Evolutionary conservation across 805 yeast genomes (phyloP).

Genomic region (Ogataea methanolica): DNA sequence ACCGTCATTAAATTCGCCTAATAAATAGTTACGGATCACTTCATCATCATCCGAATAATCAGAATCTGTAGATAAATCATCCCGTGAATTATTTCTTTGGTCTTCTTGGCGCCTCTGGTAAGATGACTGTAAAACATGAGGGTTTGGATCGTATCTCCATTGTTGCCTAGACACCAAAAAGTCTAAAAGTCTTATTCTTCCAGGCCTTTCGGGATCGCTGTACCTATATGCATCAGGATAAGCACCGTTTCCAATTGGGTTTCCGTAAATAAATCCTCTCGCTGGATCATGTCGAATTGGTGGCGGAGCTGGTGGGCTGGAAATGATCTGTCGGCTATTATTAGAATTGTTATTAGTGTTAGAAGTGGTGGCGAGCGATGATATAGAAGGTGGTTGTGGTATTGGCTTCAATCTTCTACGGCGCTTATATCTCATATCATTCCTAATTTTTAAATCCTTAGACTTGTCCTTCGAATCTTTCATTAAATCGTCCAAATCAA

Average conservation of each 20-base stretch:
- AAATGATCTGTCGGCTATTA: background rate
- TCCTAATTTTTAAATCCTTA: constrained; percentile 17
- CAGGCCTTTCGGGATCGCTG: constrained; percentile 15
- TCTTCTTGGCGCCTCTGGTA: background rate
- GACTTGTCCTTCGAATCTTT: constrained; percentile 10
- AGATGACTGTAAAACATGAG: background rate
- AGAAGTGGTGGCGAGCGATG: background rate
- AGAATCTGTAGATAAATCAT: constrained; percentile 14
- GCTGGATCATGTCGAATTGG: constrained; percentile 14
- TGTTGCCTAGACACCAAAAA: constrained; percentile 19
- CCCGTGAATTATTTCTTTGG: constrained; percentile 1
- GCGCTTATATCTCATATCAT: constrained; percentile 29
- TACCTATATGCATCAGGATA: constrained; percentile 12
- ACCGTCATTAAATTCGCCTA: constrained; percentile 10
- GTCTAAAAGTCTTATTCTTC: constrained; percentile 17
- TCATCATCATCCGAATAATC: constrained; percentile 14
- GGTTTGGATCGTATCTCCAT: constrained; percentile 7
- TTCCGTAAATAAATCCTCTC: constrained; percentile 15
- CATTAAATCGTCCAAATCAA: constrained; percentile 27
- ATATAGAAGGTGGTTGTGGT: constrained; percentile 2
- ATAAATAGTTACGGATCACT: constrained; percentile 8
- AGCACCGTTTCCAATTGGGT: constrained; percentile 9
- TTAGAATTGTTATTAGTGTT: background rate
- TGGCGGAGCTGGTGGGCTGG: constrained; percentile 1
- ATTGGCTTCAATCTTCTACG: constrained; percentile 21